These are phyloP conservation scores for Rhododendron molle DNA, from an alignment of 148 eudicot species.

Conservation along the genomic window DNA sequence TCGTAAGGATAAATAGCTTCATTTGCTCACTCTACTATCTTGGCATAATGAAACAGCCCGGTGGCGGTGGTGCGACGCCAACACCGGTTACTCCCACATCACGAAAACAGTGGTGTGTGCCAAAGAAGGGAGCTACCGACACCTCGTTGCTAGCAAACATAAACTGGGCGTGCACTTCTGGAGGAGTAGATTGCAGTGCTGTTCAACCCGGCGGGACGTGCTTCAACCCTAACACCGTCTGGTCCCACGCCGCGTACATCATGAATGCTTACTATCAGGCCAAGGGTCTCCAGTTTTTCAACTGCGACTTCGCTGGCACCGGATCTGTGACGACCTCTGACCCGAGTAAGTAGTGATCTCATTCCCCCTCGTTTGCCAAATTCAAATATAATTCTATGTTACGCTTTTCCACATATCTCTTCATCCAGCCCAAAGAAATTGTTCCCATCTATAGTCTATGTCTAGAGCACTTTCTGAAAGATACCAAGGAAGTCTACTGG, in stretches of 20 bases:
- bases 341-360: slow-evolving; percentile 34
- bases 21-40: background rate
- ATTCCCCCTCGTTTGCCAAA: background rate
- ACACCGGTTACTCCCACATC: background rate
- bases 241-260: slow-evolving; percentile 38
- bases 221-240: slow-evolving; percentile 30
- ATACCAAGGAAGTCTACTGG: too few species aligned
- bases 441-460: too few species aligned
- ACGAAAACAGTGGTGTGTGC: slow-evolving; percentile 38
- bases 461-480: too few species aligned
- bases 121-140: slow-evolving; percentile 28
- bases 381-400: background rate
- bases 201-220: slow-evolving; percentile 35
- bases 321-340: slow-evolving; percentile 20
- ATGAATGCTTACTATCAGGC: slow-evolving; percentile 46
- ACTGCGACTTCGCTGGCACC: slow-evolving; percentile 38
- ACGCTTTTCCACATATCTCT: background rate
- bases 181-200: slow-evolving; percentile 35
- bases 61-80: background rate
- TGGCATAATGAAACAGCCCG: background rate
- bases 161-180: slow-evolving; percentile 33
- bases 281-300: slow-evolving; percentile 25
- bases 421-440: background rate
- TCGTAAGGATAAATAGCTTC: background rate
- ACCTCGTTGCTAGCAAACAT: slow-evolving; percentile 22